These are phyloP conservation scores for Penicillium sp. DNA, from an alignment of 2,329 filamentous ascomycete species.

Conservation along the genomic window DNA sequence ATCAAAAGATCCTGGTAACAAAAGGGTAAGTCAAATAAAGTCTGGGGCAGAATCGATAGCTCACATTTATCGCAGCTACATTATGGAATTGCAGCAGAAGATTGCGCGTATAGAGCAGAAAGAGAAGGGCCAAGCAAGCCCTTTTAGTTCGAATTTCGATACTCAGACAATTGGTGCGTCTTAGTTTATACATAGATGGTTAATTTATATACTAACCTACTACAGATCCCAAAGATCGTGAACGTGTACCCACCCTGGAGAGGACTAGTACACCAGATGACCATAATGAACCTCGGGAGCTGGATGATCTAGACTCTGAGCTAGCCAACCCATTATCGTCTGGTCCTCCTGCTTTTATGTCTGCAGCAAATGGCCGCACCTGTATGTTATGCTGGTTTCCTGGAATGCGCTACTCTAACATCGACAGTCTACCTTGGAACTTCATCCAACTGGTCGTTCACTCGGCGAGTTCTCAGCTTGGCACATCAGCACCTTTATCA, in stretches of 20 bases:
- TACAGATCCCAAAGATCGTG: constrained; percentile 14
- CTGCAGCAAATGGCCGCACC: constrained; percentile 34
- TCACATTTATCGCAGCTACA: constrained; percentile 22
- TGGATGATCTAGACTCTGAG: constrained; percentile 25
- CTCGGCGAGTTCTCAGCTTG: constrained; percentile 17
- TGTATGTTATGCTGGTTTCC: constrained; percentile 29
- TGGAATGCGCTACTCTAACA: neutral
- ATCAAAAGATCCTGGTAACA: constrained; percentile 45
- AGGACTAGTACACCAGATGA: constrained; percentile 9
- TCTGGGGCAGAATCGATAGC: neutral
- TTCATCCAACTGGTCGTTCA: constrained; percentile 21
- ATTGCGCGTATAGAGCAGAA: constrained; percentile 17
- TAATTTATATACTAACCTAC: constrained; percentile 2
- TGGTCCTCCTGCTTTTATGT: constrained; percentile 38
- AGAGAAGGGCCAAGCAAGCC: constrained; percentile 12
- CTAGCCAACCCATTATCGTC: constrained; percentile 40
- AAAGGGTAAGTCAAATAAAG: constrained; percentile 30
- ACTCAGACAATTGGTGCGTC: constrained; percentile 12
- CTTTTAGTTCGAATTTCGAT: constrained; percentile 15
- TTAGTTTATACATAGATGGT: neutral
- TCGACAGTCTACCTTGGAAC: constrained; percentile 24
- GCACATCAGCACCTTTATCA: constrained; percentile 20
- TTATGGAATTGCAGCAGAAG: constrained; percentile 32
- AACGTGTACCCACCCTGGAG: constrained; percentile 15
- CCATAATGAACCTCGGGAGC: constrained; percentile 12